Evolutionary conservation across 1,139 yeast genomes (phyloP), one percentile per base, ranked within the genome.

Genomic region (Zhuliangozyma blackwelliae): DNA sequence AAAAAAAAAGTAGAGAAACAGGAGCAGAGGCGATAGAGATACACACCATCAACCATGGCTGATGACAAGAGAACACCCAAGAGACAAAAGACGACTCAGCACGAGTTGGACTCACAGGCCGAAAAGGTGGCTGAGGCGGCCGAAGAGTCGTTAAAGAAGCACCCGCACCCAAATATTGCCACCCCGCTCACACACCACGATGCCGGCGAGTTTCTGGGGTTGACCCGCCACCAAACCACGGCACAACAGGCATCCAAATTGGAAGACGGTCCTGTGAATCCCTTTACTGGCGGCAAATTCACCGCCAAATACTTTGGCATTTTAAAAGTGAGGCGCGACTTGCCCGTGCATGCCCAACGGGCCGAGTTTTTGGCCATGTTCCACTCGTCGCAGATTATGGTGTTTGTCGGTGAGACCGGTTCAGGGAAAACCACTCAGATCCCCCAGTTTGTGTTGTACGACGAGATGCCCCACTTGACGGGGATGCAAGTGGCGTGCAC

Each of bases 331-430:
- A 79, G 98, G 61, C 77, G 95, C 50, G 85, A 87, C 46, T 72
- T 92, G 46, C 99, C 98, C 0, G 98, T 92, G 12, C 96, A 90
- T 61, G 79, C 92, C 27, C 97, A 92, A 63, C 75, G 97, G 57
- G 84, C 80, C 37, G 96, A 90, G 63, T 94, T 92, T 55, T 71
- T 92, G 41, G 71, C 74, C 46, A 77, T 85, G 44, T 92, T 85
- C 65, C 97, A 92, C 46, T 66, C 76, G 12, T 81, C 94, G 32
- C 98, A 92, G 62, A 86, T 92, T 55, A 85, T 92, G 95, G 97
- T 92, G 33, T 89, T 92, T 62, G 97, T 92, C 31, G 98, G 98
- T 68, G 98, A 92, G 61, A 92, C 98, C 1, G 97, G 97, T 63
- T 87, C 96, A 11, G 97, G 97, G 73, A 90, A 90, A 59, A 90